A percentile compares a stretch with the other conserved stretches of the same genome.
Evolutionary conservation across 352 stramenopile species (phyloP).

Genomic region (Thalassiosira pacifica): DNA sequence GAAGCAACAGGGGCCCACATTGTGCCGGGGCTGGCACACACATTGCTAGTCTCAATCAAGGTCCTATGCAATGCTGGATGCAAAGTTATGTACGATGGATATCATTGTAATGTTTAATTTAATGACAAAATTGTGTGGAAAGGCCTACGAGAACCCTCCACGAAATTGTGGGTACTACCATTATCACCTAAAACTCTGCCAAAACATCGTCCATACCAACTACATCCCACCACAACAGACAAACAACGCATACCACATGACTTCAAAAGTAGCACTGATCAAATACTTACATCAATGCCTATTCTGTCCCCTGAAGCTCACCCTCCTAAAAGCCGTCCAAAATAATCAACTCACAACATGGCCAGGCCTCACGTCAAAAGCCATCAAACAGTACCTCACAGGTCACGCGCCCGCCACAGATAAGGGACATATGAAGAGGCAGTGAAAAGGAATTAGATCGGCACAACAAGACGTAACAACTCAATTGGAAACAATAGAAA

Average conservation of each 20-base stretch:
- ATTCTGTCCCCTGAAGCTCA: not conserved
- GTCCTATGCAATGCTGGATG: not conserved
- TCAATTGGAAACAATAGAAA: not conserved
- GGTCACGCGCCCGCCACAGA: not conserved
- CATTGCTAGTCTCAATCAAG: not conserved
- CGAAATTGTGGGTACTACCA: too few relatives aligned
- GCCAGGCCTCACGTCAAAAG: not conserved
- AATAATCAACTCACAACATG: slow-evolving; percentile 11
- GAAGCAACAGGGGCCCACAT: too few relatives aligned
- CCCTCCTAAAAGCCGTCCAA: not conserved
- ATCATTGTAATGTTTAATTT: too few relatives aligned
- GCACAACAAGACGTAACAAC: not conserved
- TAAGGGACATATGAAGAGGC: not conserved
- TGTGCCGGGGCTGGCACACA: not conserved
- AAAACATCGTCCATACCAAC: not conserved
- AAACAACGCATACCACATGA: not conserved
- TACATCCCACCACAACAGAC: not conserved
- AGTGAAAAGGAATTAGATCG: not conserved
- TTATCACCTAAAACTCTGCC: not conserved
- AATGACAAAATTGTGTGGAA: too few relatives aligned
- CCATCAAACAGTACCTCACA: not conserved
- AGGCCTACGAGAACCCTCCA: too few relatives aligned
- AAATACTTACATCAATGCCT: slow-evolving; percentile 23
- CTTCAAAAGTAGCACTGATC: not conserved
- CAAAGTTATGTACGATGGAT: too few relatives aligned